These are phyloP conservation scores for Nemophila menziesii DNA, from an alignment of 257 asterid genomes.

Conservation along the genomic window DNA sequence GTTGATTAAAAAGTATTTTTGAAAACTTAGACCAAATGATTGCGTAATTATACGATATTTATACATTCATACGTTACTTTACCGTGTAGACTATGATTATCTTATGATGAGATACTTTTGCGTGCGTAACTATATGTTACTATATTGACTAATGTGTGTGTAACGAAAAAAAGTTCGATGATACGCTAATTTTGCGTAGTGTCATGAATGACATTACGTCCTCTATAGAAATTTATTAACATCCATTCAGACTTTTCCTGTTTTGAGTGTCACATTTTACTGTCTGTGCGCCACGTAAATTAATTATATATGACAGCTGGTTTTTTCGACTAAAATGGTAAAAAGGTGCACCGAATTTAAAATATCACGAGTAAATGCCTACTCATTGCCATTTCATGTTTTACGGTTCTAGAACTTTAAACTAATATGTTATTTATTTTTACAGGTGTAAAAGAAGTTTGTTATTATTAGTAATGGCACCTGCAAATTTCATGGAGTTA, in stretches of 20 bases:
- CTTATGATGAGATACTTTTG: neutral
- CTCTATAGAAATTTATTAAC: neutral
- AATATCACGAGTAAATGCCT: too few species aligned
- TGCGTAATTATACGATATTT: too few species aligned
- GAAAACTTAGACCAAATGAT: neutral
- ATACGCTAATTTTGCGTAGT: neutral
- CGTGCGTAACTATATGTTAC: neutral
- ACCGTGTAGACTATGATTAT: neutral
- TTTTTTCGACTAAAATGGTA: too few species aligned
- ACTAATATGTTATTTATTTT: too few species aligned
- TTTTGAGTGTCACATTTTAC: neutral
- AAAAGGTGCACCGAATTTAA: neutral
- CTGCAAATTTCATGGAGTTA: slow-evolving; percentile 54
- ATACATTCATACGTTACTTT: neutral
- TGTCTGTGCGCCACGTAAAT: neutral
- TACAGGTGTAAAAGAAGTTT: neutral
- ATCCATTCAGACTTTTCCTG: neutral
- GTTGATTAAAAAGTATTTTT: neutral
- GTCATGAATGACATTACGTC: neutral
- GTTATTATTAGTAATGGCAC: slow-evolving; percentile 34
- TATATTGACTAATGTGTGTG: neutral
- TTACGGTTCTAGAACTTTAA: neutral
- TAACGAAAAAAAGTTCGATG: neutral
- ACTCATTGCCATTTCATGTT: neutral
- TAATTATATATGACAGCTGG: too few species aligned